Evolutionary conservation across 108 stramenopile genomes (phyloP), one percentile per base, ranked within the genome.

Genomic region (Fragilaria crotonensis): DNA sequence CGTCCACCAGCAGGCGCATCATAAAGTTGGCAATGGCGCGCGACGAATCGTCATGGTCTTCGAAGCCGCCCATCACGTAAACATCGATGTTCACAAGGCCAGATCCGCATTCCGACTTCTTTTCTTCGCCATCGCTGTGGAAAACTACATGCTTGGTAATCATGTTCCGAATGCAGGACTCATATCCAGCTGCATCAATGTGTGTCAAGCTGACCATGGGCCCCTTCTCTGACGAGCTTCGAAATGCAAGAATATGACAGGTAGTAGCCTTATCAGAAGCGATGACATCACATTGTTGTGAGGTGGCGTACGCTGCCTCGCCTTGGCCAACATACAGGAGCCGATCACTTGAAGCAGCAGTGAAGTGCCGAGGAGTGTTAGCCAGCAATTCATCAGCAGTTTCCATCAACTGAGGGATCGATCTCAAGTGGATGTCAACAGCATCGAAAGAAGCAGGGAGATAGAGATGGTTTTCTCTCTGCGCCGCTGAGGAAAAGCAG

Each of bases 191-290:
- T 25, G 68, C 60, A 73, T 93, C 90, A 46, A 93, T 59, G 63
- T 93, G 90, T 21, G 78, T 61, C 60, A 87, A 52, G 20, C 60
- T 80, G 19, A 69, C 76, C 17, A 92, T 54, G 9, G 70, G 67
- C 19, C n/a, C 46, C 27, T 20, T 9, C 5, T 22, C 23, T 11
- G 23, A 52, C 45, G 20, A 18, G 11, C 83, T 85, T 30, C 84
- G 81, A 9, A 89, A 48, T n/a, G 84, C 84, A 9, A 93, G 32
- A 30, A 93, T 81, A 59, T 93, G 90, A 66, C 90, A 93, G 0
- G 90, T 93, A 2, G 90, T 93, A 32, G 87, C 90, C 54, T 71
- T 67, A 63, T 89, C 85, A 36, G 71, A 78, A 23, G 79, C 72
- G 1, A 93, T 45, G 25, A 75, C 46, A 67, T 83, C 76, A 50